Conservation (phyloP, 2,329 filamentous ascomycete species). For the Sordariomycetes sp. region DNA sequence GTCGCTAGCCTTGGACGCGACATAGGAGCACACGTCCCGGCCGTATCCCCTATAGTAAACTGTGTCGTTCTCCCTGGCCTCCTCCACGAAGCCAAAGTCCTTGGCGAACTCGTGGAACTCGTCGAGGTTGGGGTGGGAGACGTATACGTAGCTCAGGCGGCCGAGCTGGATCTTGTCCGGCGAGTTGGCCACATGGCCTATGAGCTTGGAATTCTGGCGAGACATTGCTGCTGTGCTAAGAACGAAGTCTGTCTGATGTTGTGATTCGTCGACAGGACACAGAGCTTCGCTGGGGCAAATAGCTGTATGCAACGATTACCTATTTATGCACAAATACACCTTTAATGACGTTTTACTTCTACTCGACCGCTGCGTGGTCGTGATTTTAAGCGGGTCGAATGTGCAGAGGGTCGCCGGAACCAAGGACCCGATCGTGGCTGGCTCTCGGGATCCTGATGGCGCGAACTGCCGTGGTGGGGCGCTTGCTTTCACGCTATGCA, state of each 20-base stretch:
- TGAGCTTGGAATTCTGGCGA: background rate
- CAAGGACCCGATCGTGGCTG: too few species aligned
- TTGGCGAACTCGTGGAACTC: constrained; percentile 13
- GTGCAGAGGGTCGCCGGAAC: too few species aligned
- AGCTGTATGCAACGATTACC: too few species aligned
- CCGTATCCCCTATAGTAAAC: constrained; percentile 41
- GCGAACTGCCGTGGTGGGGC: too few species aligned
- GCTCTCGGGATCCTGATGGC: too few species aligned
- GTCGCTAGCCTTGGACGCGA: constrained; percentile 19
- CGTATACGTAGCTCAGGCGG: constrained; percentile 8
- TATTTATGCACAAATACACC: too few species aligned
- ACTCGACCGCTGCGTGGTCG: too few species aligned
- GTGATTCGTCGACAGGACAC: too few species aligned
- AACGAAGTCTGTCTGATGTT: background rate
- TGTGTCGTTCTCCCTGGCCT: constrained; percentile 11
- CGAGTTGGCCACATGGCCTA: constrained; percentile 8
- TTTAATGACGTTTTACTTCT: too few species aligned
- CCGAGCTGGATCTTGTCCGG: constrained; percentile 11
- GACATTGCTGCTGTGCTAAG: background rate
- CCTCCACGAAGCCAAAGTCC: constrained; percentile 15
- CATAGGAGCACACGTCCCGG: constrained; percentile 36
- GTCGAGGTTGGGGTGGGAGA: constrained; percentile 16
- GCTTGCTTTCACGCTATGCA: too few species aligned
- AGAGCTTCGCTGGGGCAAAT: too few species aligned
- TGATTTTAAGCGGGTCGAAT: too few species aligned